A percentile compares a stretch with the other conserved stretches of the same genome.
Evolutionary conservation across 116 monocot genomes (phyloP).

Genomic region (Papilionanthe hybrid): DNA sequence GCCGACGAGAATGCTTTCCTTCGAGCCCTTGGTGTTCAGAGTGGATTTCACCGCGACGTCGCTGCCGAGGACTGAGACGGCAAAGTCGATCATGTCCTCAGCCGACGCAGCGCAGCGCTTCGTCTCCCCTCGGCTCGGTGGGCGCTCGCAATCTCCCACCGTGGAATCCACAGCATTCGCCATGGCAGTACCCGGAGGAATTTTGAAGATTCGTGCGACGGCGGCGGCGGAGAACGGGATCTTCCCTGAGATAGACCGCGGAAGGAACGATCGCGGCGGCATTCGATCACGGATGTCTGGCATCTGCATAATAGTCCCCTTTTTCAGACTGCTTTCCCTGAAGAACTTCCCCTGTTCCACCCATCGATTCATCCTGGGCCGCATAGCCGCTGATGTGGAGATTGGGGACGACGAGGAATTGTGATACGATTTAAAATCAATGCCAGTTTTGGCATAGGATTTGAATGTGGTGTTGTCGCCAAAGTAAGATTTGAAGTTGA

Average conservation of each 20-base stretch:
- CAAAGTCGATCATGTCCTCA: slow-evolving; percentile 46
- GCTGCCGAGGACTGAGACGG: slow-evolving; percentile 20
- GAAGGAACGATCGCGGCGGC: slow-evolving; percentile 43
- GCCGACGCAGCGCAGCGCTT: slow-evolving; percentile 30
- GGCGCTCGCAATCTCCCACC: slow-evolving; percentile 19
- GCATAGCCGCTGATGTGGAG: neutral
- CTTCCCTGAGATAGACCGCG: slow-evolving; percentile 17
- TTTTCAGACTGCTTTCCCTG: slow-evolving; percentile 15
- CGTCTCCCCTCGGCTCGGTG: slow-evolving; percentile 31
- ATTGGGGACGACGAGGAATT: slow-evolving; percentile 16
- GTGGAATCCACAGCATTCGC: slow-evolving; percentile 18
- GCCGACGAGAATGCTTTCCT: slow-evolving; percentile 19
- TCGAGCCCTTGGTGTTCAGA: slow-evolving; percentile 19
- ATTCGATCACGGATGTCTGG: slow-evolving; percentile 42
- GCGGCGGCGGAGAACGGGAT: slow-evolving; percentile 23
- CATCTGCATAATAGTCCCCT: slow-evolving; percentile 22
- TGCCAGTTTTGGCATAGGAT: slow-evolving; percentile 28
- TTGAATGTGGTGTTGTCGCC: slow-evolving; percentile 42
- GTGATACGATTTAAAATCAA: slow-evolving; percentile 28
- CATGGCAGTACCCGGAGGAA: slow-evolving; percentile 2
- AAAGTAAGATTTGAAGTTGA: slow-evolving; percentile 26
- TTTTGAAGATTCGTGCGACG: slow-evolving; percentile 13
- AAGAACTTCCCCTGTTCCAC: slow-evolving; percentile 57
- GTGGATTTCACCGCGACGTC: slow-evolving; percentile 18
- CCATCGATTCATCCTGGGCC: neutral